Conservation (phyloP, 345 rosid species). For the Mercurialis annua region DNA sequence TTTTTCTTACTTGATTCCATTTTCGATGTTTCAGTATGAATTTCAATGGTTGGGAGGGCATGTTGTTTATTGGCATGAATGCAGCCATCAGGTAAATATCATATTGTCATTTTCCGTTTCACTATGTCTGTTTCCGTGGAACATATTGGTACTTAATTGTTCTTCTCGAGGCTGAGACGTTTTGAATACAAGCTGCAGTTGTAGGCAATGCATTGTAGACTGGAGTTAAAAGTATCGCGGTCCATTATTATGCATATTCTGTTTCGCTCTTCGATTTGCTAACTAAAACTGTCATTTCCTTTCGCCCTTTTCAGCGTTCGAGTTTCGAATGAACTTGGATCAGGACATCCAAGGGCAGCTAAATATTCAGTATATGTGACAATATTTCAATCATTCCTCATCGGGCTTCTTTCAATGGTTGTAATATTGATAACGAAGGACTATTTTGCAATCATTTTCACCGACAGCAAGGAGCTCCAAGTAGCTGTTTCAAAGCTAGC, state of each 20-base stretch:
- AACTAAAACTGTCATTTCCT: neutral
- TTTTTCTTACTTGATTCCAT: neutral
- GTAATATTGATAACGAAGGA: constrained; percentile 45
- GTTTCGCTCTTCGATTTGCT: neutral
- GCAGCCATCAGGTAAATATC: constrained; percentile 34
- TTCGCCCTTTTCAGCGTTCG: constrained; percentile 48
- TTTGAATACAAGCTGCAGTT: too few relatives aligned
- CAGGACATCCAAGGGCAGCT: constrained; percentile 67
- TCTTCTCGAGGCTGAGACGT: too few relatives aligned
- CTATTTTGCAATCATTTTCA: constrained; percentile 57
- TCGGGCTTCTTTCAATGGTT: constrained; percentile 64
- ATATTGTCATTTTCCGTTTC: too few relatives aligned
- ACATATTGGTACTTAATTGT: too few relatives aligned
- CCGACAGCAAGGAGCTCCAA: constrained; percentile 49
- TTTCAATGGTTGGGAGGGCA: constrained; percentile 65
- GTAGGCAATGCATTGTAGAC: too few relatives aligned
- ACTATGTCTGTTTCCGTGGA: too few relatives aligned
- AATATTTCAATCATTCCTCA: constrained; percentile 48
- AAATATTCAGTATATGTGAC: constrained; percentile 65
- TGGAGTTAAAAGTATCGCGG: too few relatives aligned
- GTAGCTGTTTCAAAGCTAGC: constrained; percentile 55
- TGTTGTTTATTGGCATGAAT: constrained; percentile 76
- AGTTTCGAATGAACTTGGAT: constrained; percentile 77
- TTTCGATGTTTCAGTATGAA: constrained; percentile 53
- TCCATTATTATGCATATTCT: too few relatives aligned